phyloP scores from a whole-genome alignment of 495 filamentous ascomycete species.

The Thozetella sp. region DNA sequence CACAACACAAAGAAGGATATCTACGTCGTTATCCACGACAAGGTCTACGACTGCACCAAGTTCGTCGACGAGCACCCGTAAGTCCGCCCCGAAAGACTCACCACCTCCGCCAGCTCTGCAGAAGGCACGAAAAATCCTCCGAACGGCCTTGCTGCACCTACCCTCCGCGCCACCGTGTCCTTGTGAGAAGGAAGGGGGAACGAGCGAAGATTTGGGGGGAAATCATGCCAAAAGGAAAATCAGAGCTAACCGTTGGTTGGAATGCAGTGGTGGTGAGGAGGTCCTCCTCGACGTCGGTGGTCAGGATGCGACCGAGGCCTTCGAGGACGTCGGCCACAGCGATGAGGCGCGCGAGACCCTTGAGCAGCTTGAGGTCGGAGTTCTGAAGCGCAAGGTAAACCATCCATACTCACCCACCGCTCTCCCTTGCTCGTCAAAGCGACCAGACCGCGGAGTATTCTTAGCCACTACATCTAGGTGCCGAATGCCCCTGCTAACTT shows the following conservation, averaged over 20 bases:
- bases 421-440: too few species aligned
- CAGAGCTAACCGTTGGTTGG: neutral
- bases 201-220: neutral
- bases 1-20: conserved; percentile 98
- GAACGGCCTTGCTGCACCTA: too few species aligned
- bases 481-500: conserved; percentile 15
- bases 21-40: conserved; percentile 90
- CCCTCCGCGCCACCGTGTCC: too few species aligned
- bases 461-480: conserved; percentile 3
- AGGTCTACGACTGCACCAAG: conserved; percentile 85
- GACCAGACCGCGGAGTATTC: neutral
- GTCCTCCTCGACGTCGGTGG: conserved; percentile 95
- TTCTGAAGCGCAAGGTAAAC: conserved; percentile 82
- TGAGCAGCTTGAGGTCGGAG: conserved; percentile 74
- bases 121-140: too few species aligned
- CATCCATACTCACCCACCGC: conserved; percentile 3
- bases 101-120: too few species aligned
- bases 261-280: conserved; percentile 90
- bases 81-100: conserved; percentile 56
- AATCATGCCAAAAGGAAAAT: neutral
- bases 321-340: conserved; percentile 99
- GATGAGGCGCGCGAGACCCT: conserved; percentile 98
- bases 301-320: conserved; percentile 96
- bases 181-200: too few species aligned
- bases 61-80: conserved; percentile 99